A percentile compares a stretch with the other conserved stretches of the same genome.
Evolutionary conservation across 2,329 filamentous ascomycete species (phyloP).

Genomic region (Sarocladium kiliense): DNA sequence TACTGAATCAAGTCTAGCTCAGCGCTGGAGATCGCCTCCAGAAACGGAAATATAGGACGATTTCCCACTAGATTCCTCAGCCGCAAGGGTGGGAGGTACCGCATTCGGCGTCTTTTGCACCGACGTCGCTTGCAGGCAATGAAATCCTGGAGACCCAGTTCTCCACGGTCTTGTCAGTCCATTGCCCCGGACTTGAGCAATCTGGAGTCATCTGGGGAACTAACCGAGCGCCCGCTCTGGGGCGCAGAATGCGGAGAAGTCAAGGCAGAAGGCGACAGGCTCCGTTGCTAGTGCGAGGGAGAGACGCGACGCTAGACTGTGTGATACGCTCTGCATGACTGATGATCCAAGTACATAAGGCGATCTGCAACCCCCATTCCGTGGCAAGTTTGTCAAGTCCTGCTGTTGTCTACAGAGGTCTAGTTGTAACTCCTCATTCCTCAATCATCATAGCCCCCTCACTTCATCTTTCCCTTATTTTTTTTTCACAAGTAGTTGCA

Average conservation of each 20-base stretch:
- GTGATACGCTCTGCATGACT: no score
- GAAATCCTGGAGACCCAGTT: background rate
- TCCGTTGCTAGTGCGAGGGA: background rate
- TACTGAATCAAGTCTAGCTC: background rate
- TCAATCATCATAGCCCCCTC: background rate
- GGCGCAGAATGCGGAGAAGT: no score
- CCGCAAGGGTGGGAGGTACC: background rate
- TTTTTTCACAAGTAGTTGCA: no score
- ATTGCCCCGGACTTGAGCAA: background rate
- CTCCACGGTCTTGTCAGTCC: background rate
- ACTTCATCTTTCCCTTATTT: no score
- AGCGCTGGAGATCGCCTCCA: background rate
- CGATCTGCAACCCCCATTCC: background rate
- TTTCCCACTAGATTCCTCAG: background rate
- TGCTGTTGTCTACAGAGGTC: background rate
- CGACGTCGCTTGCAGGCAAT: background rate
- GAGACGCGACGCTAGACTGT: background rate
- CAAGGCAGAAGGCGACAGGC: no score
- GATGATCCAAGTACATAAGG: background rate
- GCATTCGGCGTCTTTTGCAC: background rate
- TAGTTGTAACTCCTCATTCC: no score
- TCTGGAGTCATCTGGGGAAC: background rate
- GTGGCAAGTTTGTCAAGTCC: background rate
- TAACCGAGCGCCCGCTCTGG: no score
- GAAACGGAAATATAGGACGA: background rate